Percentiles rank a stretch among this genome's conserved stretches.
Evolutionary conservation across 352 stramenopile genomes (phyloP).

Genomic region (Phytophthora citrophthora): DNA sequence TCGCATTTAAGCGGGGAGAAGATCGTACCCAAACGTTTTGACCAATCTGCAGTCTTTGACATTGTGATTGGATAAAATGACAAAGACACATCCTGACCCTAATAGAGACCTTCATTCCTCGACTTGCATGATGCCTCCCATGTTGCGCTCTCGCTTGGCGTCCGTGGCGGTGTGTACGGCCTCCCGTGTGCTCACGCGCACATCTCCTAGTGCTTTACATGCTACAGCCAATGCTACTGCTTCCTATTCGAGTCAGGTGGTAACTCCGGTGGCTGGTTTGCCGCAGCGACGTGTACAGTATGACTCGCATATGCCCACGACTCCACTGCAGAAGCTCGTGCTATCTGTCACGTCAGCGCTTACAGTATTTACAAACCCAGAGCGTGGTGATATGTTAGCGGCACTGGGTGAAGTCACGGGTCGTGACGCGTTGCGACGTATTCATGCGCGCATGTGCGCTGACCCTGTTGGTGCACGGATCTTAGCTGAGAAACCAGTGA

Average conservation of each 20-base stretch:
- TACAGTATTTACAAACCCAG: conserved; percentile 91
- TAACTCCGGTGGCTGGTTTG: conserved; percentile 47
- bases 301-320: conserved; percentile 74
- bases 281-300: conserved; percentile 71
- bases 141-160: conserved; percentile 18
- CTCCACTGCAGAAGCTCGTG: conserved; percentile 85
- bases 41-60: too few species aligned
- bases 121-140: conserved; percentile 7
- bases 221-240: background rate
- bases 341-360: conserved; percentile 89
- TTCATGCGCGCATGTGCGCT: conserved; percentile 88
- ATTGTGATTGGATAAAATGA: conserved; percentile 6
- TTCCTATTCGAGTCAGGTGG: background rate
- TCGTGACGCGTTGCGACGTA: conserved; percentile 80
- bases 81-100: background rate
- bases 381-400: conserved; percentile 95
- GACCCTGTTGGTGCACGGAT: conserved; percentile 89
- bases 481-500: conserved; percentile 86
- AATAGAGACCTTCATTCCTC: conserved; percentile 8
- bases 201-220: background rate
- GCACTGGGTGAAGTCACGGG: conserved; percentile 94
- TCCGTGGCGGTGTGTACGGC: conserved; percentile 7
- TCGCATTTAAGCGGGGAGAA: conserved; percentile 27
- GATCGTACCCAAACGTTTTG: conserved; percentile 13
- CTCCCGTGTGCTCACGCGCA: conserved; percentile 18